Percentiles rank a stretch among this genome's conserved stretches.
phyloP scores from a whole-genome alignment of 768 basidiomycete species.

The Pulveroboletus sp. region DNA sequence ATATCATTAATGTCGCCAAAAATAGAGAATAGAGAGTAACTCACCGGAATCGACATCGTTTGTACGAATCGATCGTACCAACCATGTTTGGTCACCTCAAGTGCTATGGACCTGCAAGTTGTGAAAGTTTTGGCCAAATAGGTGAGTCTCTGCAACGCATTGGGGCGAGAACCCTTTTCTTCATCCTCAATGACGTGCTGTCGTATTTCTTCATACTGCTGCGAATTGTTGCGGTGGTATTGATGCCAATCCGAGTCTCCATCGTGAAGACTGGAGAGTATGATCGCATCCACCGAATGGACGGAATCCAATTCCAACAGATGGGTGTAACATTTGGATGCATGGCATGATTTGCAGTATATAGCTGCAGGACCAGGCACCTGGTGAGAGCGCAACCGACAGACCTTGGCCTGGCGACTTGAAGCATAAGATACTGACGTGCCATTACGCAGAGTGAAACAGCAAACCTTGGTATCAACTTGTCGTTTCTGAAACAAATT shows the following conservation, averaged over 20 bases:
- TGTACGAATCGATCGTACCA: conserved; percentile 56
- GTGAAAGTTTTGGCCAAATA: conserved; percentile 47
- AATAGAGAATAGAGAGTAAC: not conserved
- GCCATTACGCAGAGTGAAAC: not conserved
- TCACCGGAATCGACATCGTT: conserved; percentile 22
- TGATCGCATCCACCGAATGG: conserved; percentile 38
- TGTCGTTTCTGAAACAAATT: conserved; percentile 22
- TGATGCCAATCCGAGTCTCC: conserved; percentile 34
- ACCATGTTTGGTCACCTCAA: conserved; percentile 41
- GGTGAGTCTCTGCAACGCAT: conserved; percentile 37
- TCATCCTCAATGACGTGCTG: conserved; percentile 30
- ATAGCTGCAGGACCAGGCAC: conserved; percentile 21
- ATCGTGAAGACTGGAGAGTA: conserved; percentile 15
- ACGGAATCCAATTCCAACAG: conserved; percentile 31
- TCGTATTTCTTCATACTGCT: conserved; percentile 13
- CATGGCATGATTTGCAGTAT: conserved; percentile 38
- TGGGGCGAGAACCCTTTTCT: conserved; percentile 34
- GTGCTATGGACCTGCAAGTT: conserved; percentile 47
- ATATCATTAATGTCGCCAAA: not conserved
- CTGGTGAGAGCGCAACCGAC: conserved; percentile 22
- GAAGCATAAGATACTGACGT: not conserved
- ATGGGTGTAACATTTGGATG: conserved; percentile 36
- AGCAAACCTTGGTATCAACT: conserved; percentile 12
- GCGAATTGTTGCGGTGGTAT: conserved; percentile 23
- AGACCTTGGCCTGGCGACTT: conserved; percentile 21